Evolutionary conservation across 352 stramenopile genomes (phyloP).

Genomic region (Phytophthora nicotianae): DNA sequence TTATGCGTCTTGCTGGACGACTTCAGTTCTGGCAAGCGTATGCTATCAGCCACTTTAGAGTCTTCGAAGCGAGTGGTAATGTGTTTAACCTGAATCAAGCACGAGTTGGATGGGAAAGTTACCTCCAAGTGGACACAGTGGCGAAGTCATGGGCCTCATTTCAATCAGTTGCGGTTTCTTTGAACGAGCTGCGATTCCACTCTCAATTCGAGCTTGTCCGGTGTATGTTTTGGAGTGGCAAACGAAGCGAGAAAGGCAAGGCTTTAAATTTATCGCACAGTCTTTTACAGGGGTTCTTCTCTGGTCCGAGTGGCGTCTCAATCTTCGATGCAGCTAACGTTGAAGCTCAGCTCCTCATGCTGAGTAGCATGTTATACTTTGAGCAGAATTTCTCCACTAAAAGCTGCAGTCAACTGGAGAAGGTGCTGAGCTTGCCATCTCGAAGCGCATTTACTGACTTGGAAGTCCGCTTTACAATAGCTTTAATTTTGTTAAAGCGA

Average conservation of each 20-base stretch:
- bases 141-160: constrained; percentile 19
- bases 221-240: constrained; percentile 49
- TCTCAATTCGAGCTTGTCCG: constrained; percentile 39
- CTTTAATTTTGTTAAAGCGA: constrained; percentile 30
- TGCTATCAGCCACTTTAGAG: constrained; percentile 53
- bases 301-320: neutral
- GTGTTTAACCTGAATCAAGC: constrained; percentile 47
- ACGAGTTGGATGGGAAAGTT: constrained; percentile 49
- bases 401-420: constrained; percentile 29
- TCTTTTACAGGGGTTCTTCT: constrained; percentile 21
- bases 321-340: constrained; percentile 1
- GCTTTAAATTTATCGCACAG: constrained; percentile 22
- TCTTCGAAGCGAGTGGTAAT: constrained; percentile 59
- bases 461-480: constrained; percentile 45
- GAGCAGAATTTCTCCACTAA: constrained; percentile 19
- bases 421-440: constrained; percentile 19
- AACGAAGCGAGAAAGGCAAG: constrained; percentile 27
- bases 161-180: constrained; percentile 10
- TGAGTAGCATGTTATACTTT: constrained; percentile 50
- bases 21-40: constrained; percentile 67
- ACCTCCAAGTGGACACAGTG: constrained; percentile 27
- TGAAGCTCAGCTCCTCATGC: constrained; percentile 45
- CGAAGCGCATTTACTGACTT: constrained; percentile 33
- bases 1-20: constrained; percentile 15
- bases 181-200: constrained; percentile 32